These are phyloP conservation scores for Heterobasidion parviporum DNA, from an alignment of 1,284 basidiomycete genomes.

Conservation along the genomic window DNA sequence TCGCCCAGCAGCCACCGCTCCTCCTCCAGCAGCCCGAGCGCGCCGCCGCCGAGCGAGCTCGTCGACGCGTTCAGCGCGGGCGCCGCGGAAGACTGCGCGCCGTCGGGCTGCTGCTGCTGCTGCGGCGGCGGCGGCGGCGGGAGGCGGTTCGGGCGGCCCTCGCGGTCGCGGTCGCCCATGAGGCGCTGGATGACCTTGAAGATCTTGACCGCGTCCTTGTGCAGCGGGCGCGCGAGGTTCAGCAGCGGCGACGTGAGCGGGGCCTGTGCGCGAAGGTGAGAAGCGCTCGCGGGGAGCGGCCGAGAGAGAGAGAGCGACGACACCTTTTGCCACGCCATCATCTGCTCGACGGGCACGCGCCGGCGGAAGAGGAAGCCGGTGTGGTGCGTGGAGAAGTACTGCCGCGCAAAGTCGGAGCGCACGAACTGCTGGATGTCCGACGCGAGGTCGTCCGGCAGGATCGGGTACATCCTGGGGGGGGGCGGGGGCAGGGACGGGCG, in stretches of 20 bases:
- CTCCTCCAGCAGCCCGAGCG: constrained; percentile 59
- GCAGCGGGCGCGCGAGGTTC: constrained; percentile 54
- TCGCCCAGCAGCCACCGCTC: constrained; percentile 79
- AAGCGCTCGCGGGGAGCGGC: too few relatives aligned
- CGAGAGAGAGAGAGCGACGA: neutral
- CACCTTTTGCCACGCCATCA: constrained; percentile 89
- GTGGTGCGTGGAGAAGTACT: constrained; percentile 84
- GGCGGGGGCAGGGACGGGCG: neutral
- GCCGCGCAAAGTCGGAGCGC: constrained; percentile 69
- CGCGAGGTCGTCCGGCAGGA: constrained; percentile 69
- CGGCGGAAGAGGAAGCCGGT: constrained; percentile 79
- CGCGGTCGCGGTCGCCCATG: constrained; percentile 84
- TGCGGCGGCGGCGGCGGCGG: constrained; percentile 32
- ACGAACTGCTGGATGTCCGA: constrained; percentile 81
- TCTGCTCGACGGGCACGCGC: constrained; percentile 69
- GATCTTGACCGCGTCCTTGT: constrained; percentile 70
- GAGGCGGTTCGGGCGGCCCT: constrained; percentile 36
- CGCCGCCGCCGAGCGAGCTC: constrained; percentile 26
- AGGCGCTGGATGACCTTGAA: constrained; percentile 88
- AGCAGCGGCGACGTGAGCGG: constrained; percentile 71
- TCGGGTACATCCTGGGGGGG: constrained; percentile 33
- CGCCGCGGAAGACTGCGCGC: constrained; percentile 11
- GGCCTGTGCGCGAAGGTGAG: constrained; percentile 23
- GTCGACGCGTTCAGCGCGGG: constrained; percentile 44
- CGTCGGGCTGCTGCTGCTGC: constrained; percentile 1